Conservation (phyloP, 306 rosid genomes). For the Acmispon strigosus region DNA sequence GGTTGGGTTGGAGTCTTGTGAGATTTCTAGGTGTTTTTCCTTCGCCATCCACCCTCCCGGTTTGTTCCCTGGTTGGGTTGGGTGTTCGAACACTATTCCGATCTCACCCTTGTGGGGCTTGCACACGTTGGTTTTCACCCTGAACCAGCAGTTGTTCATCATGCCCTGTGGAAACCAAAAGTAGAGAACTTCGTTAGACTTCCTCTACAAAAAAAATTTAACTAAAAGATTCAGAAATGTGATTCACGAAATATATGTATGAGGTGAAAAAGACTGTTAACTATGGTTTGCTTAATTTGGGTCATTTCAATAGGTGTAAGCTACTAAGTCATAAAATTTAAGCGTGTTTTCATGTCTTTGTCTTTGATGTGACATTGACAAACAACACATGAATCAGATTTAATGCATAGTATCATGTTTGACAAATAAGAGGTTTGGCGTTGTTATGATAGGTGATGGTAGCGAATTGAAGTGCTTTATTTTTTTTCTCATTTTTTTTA, state of each 20-base stretch:
- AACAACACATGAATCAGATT: neutral
- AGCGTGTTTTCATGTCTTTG: too few species aligned
- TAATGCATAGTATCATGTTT: too few species aligned
- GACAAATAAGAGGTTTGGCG: too few species aligned
- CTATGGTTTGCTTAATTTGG: too few species aligned
- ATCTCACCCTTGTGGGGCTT: constrained; percentile 70
- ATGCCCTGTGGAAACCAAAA: constrained; percentile 47
- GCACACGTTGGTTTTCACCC: constrained; percentile 66
- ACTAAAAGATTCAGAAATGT: too few species aligned
- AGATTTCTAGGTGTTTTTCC: constrained; percentile 44
- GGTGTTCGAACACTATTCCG: constrained; percentile 81
- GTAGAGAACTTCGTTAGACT: neutral
- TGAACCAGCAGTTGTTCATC: constrained; percentile 98
- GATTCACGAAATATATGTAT: neutral
- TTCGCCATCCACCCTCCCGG: constrained; percentile 94
- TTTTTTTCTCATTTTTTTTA: neutral
- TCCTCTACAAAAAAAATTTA: too few species aligned
- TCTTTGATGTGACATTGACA: too few species aligned
- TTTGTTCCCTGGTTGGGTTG: constrained; percentile 78
- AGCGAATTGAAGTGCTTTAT: neutral
- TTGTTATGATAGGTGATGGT: neutral
- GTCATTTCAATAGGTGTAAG: neutral
- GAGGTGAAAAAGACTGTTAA: too few species aligned
- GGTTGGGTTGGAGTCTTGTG: constrained; percentile 31
- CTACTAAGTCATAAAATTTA: neutral